A percentile compares a stretch with the other conserved stretches of the same genome.
These are phyloP conservation scores for Cyphellophora attinorum DNA, from an alignment of 2,329 filamentous ascomycete species.

Conservation along the genomic window DNA sequence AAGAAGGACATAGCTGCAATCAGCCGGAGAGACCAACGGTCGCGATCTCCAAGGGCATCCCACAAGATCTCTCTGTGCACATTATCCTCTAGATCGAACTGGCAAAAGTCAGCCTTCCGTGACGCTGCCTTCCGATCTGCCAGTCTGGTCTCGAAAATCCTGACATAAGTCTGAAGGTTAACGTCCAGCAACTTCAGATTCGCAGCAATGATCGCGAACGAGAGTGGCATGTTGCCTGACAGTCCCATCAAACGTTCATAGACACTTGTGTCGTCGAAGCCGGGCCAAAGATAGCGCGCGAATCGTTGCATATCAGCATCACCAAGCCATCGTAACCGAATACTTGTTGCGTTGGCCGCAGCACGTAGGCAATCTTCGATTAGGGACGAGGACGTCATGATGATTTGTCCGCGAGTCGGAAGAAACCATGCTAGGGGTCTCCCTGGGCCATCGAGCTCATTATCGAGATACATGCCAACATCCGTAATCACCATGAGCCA, in stretches of 20 bases:
- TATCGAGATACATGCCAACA: conserved; percentile 6
- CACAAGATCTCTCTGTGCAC: conserved; percentile 57
- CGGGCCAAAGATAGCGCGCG: background rate
- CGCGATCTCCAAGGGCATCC: conserved; percentile 6
- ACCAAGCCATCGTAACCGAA: background rate
- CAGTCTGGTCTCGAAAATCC: background rate
- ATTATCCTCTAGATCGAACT: background rate
- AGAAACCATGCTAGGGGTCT: background rate
- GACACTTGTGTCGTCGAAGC: background rate
- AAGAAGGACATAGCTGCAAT: conserved; percentile 1
- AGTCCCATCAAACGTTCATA: background rate
- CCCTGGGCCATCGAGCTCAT: conserved; percentile 1
- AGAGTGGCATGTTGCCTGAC: background rate
- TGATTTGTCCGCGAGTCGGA: conserved; percentile 1
- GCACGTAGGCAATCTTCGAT: too few relatives aligned
- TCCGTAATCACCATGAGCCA: conserved; percentile 9
- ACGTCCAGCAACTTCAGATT: background rate
- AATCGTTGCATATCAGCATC: background rate
- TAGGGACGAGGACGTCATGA: conserved; percentile 1
- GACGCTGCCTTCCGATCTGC: background rate
- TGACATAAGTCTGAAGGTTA: background rate
- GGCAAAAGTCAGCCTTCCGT: background rate
- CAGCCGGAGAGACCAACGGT: conserved; percentile 1
- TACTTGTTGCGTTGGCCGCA: too few relatives aligned
- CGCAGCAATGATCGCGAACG: background rate